Evolutionary conservation across 129 eudicot species (phyloP).

Genomic region (Arctium minus): DNA sequence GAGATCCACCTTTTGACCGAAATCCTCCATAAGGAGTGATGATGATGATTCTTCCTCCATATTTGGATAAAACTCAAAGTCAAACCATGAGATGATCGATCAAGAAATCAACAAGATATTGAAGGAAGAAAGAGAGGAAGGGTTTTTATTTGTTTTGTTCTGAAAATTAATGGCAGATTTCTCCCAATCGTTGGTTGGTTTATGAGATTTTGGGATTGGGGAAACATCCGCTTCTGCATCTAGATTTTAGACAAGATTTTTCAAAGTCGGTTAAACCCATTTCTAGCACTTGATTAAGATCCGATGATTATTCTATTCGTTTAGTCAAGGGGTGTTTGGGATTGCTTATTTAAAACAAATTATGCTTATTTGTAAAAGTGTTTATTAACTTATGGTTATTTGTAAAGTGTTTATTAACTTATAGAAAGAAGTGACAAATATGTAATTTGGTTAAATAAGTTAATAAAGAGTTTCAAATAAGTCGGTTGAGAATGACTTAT

Average conservation of each 20-base stretch:
- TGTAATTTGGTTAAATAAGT: no score
- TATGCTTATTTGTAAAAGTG: no score
- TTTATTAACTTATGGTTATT: no score
- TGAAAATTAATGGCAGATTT: not conserved
- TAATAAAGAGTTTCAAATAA: no score
- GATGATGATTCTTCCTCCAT: conserved; percentile 25
- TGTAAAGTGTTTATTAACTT: no score
- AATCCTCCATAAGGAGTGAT: conserved; percentile 71
- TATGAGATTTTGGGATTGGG: conserved; percentile 21
- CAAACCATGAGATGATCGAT: conserved; percentile 15
- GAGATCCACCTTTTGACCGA: conserved; percentile 96
- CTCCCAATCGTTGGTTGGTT: not conserved
- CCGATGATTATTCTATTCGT: not conserved
- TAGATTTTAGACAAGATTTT: not conserved
- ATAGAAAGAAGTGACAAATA: no score
- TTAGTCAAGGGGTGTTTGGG: no score
- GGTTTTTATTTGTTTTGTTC: conserved; percentile 1
- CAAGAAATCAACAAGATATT: not conserved
- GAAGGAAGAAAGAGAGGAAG: not conserved
- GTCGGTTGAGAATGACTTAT: no score
- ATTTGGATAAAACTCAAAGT: not conserved
- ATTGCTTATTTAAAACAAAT: no score
- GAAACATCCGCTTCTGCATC: not conserved
- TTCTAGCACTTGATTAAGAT: not conserved
- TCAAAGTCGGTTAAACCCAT: not conserved